phyloP scores from a whole-genome alignment of 331 rosid species.

The Erythrophleum ivorense region DNA sequence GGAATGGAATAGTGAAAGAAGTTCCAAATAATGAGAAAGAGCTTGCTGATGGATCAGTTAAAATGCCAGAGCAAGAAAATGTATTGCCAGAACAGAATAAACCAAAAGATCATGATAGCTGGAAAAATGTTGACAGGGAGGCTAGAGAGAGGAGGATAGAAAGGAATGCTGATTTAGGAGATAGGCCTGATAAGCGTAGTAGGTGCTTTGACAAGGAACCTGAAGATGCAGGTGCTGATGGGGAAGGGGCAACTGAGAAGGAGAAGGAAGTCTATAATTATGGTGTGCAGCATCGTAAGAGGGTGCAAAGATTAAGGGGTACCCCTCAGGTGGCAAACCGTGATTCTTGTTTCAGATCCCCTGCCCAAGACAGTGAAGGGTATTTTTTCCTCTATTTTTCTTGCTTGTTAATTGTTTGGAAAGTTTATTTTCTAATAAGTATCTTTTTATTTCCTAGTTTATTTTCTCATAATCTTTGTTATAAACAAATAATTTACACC shows the following conservation, averaged over 20 bases:
- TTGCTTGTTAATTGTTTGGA: conserved; percentile 7
- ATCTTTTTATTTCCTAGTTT: neutral
- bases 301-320: conserved; percentile 89
- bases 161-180: conserved; percentile 69
- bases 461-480: neutral
- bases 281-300: conserved; percentile 80
- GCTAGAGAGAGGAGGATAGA: conserved; percentile 79
- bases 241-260: conserved; percentile 67
- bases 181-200: conserved; percentile 62
- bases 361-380: conserved; percentile 83
- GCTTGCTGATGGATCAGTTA: conserved; percentile 61
- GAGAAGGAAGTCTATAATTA: conserved; percentile 75
- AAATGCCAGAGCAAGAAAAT: conserved; percentile 68
- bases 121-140: conserved; percentile 74
- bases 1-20: conserved; percentile 75
- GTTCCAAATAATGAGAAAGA: conserved; percentile 69
- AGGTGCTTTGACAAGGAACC: conserved; percentile 76
- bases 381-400: conserved; percentile 36
- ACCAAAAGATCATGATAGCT: conserved; percentile 74
- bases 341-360: conserved; percentile 71
- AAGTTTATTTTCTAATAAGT: conserved; percentile 21
- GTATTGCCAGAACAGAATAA: conserved; percentile 65
- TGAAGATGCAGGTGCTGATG: conserved; percentile 76
- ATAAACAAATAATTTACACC: neutral
- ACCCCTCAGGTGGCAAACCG: conserved; percentile 76